phyloP scores from a whole-genome alignment of 768 basidiomycete species.

The Agrocybe praecox region DNA sequence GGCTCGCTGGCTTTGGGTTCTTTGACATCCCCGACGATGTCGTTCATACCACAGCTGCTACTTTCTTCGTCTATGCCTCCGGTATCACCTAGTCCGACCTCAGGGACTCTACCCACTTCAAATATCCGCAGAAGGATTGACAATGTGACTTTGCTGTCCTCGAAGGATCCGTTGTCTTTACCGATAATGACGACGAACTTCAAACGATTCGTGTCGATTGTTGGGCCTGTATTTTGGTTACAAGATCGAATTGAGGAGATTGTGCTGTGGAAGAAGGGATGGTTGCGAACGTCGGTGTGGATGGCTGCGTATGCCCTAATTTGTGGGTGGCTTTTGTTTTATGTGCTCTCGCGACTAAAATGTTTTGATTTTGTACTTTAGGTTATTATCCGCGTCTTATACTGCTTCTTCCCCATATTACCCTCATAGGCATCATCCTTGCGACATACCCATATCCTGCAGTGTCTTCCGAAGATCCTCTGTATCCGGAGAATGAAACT shows the following conservation, averaged over 20 bases:
- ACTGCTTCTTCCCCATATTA: conserved; percentile 67
- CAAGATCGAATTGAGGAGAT: conserved; percentile 89
- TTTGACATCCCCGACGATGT: conserved; percentile 31
- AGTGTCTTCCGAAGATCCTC: conserved; percentile 15
- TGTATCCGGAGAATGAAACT: conserved; percentile 10
- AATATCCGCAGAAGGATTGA: conserved; percentile 22
- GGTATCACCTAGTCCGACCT: conserved; percentile 1
- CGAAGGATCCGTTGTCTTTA: conserved; percentile 72
- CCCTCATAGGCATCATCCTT: conserved; percentile 67
- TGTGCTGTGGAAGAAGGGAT: conserved; percentile 77
- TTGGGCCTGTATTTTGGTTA: conserved; percentile 86
- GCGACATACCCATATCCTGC: conserved; percentile 57
- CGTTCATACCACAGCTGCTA: conserved; percentile 38
- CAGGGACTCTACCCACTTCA: conserved; percentile 8
- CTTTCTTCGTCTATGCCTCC: conserved; percentile 33
- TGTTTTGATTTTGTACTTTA: conserved; percentile 24
- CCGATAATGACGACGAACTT: conserved; percentile 81
- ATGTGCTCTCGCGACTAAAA: not conserved
- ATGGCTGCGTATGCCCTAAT: conserved; percentile 78
- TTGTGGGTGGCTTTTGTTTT: conserved; percentile 53
- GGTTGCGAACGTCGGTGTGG: conserved; percentile 74
- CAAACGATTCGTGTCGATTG: conserved; percentile 72
- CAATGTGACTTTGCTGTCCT: conserved; percentile 48
- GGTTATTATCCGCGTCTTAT: conserved; percentile 78
- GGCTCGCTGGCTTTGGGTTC: conserved; percentile 4